Percentiles rank a stretch among this genome's conserved stretches.
These are phyloP conservation scores for Dioscorea alata DNA, from an alignment of 106 monocot genomes.

Conservation along the genomic window DNA sequence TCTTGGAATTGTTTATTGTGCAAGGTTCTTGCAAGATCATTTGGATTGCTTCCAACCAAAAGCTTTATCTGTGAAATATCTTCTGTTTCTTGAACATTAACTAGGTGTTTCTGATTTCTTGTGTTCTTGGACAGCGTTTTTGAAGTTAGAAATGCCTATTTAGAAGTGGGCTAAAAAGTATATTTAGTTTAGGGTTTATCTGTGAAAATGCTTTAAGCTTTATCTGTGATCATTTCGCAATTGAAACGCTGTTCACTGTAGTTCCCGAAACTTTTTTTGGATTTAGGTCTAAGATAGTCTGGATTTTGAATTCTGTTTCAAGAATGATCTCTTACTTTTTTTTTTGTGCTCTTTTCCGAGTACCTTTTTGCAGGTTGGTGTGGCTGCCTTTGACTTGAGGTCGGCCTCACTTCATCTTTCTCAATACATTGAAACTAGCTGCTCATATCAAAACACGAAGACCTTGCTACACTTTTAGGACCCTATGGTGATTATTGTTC, in stretches of 20 bases:
- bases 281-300: neutral
- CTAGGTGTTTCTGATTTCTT: too few species aligned
- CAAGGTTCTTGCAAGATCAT: too few species aligned
- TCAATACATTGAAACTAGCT: conserved; percentile 97
- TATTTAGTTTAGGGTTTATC: neutral
- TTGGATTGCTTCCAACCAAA: too few species aligned
- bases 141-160: neutral
- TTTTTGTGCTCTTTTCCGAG: neutral
- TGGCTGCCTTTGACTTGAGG: conserved; percentile 97
- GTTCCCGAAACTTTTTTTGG: neutral
- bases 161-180: neutral
- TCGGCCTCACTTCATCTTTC: conserved; percentile 94
- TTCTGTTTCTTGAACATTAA: too few species aligned
- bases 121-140: neutral
- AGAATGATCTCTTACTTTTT: neutral
- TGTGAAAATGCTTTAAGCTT: neutral
- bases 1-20: too few species aligned
- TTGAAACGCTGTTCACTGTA: neutral
- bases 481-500: conserved; percentile 77
- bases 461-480: conserved; percentile 92
- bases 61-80: too few species aligned
- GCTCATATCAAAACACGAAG: conserved; percentile 96
- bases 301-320: neutral
- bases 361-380: conserved; percentile 60
- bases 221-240: neutral